Evolutionary conservation across 2,329 filamentous ascomycete genomes (phyloP).

Genomic region (Rutstroemia sp.): DNA sequence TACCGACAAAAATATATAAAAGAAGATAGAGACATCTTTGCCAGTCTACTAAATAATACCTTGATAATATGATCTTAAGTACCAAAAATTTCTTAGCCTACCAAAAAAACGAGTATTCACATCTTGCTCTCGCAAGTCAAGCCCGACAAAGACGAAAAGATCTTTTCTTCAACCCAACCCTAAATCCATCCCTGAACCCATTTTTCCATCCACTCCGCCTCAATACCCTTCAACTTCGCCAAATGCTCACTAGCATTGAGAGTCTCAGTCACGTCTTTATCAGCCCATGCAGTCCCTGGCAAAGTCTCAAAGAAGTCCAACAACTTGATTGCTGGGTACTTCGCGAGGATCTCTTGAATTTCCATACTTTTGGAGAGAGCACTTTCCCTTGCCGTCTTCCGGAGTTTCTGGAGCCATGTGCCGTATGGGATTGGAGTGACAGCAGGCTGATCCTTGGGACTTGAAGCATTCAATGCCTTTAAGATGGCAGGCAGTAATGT

Average conservation of each 20-base stretch:
- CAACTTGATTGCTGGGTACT: conserved; percentile 1
- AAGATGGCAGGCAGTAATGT: not conserved
- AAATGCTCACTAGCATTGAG: not conserved
- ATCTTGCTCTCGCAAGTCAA: no score
- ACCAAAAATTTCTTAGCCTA: no score
- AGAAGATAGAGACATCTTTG: no score
- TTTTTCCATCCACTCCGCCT: not conserved
- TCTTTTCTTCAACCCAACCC: not conserved
- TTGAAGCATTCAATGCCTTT: not conserved
- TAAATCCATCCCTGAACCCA: conserved; percentile 3
- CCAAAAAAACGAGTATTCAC: no score
- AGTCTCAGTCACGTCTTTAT: not conserved
- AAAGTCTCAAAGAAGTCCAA: not conserved
- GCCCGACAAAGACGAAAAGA: no score
- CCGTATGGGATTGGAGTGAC: not conserved
- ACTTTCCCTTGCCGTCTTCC: not conserved
- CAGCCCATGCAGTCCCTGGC: not conserved
- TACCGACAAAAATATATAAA: no score
- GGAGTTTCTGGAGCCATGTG: not conserved
- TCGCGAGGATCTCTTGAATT: not conserved
- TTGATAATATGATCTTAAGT: no score
- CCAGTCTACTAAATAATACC: no score
- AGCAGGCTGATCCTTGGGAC: not conserved
- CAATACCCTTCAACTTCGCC: not conserved
- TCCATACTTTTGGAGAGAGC: not conserved